Conservation (phyloP, 2,329 filamentous ascomycete species). For the Claviceps africana region DNA sequence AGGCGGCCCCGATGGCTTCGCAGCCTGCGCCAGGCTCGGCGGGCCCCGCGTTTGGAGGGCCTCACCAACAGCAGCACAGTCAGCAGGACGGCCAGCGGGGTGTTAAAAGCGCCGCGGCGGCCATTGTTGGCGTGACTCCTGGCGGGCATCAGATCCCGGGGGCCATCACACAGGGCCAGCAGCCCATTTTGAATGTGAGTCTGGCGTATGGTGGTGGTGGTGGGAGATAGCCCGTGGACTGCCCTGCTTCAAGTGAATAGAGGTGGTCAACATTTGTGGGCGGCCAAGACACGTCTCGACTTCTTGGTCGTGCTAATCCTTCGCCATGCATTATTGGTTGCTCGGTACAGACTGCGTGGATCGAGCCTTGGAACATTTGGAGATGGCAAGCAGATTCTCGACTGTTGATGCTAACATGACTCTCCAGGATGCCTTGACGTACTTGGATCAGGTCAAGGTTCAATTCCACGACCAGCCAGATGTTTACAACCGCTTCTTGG, state of each 20-base stretch:
- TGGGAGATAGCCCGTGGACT: no score
- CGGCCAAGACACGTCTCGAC: no score
- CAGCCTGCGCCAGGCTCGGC: conserved; percentile 46
- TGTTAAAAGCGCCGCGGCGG: conserved; percentile 24
- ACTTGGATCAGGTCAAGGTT: conserved; percentile 95
- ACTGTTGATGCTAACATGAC: background rate
- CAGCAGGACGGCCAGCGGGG: conserved; percentile 47
- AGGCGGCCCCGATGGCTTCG: conserved; percentile 35
- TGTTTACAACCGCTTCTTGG: conserved; percentile 90
- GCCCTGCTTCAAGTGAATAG: background rate
- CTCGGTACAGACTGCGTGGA: background rate
- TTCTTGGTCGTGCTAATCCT: no score
- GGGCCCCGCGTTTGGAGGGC: conserved; percentile 54
- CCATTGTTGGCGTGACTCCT: conserved; percentile 33
- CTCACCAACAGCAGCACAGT: conserved; percentile 29
- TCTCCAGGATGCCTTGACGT: conserved; percentile 62
- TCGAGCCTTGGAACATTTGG: background rate
- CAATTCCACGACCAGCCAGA: conserved; percentile 94
- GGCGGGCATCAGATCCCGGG: conserved; percentile 24
- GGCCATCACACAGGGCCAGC: conserved; percentile 27
- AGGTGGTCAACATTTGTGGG: background rate
- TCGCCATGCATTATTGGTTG: no score
- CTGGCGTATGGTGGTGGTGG: no score
- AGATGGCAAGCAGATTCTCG: background rate
- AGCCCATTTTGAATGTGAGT: conserved; percentile 39